phyloP scores from a whole-genome alignment of 2,329 filamentous ascomycete genomes.

The Epichloe sibirici region DNA sequence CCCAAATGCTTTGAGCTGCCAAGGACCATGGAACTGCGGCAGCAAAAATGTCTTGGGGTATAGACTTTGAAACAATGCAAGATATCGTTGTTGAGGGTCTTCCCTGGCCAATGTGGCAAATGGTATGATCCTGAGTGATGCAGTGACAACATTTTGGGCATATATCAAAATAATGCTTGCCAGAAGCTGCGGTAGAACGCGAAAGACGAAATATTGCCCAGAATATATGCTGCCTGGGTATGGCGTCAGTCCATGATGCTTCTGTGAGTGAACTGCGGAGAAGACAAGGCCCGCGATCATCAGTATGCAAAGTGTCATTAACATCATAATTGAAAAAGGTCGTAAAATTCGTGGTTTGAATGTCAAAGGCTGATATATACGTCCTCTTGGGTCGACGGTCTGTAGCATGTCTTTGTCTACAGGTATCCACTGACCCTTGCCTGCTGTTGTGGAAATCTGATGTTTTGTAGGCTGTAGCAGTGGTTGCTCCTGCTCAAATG shows the following conservation, averaged over 20 bases:
- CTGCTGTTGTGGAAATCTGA: slow-evolving; percentile 3
- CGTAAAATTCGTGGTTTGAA: slow-evolving; percentile 64
- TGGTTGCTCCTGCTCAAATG: slow-evolving; percentile 1
- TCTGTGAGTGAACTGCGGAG: slow-evolving; percentile 54
- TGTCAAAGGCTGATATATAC: slow-evolving; percentile 40
- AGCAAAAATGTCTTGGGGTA: slow-evolving; percentile 58
- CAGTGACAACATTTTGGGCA: slow-evolving; percentile 59
- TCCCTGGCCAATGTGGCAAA: slow-evolving; percentile 66
- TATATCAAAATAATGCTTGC: slow-evolving; percentile 63
- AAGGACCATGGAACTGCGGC: slow-evolving; percentile 47
- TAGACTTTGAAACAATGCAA: slow-evolving; percentile 56
- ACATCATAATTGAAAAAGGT: slow-evolving; percentile 46
- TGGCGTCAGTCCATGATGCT: slow-evolving; percentile 50
- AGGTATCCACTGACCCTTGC: slow-evolving; percentile 18
- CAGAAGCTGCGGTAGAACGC: slow-evolving; percentile 70
- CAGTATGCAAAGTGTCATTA: slow-evolving; percentile 49
- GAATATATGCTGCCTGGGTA: slow-evolving; percentile 58
- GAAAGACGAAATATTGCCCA: slow-evolving; percentile 70
- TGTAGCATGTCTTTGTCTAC: slow-evolving; percentile 22
- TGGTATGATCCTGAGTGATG: slow-evolving; percentile 65
- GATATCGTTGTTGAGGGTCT: slow-evolving; percentile 43
- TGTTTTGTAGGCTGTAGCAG: slow-evolving; percentile 1
- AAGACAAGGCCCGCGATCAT: slow-evolving; percentile 65
- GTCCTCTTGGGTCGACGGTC: slow-evolving; percentile 26
- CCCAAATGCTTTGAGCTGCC: slow-evolving; percentile 53